A percentile compares a stretch with the other conserved stretches of the same genome.
phyloP scores from a whole-genome alignment of 2,329 filamentous ascomycete species.

The Talaromyces amestolkiae region DNA sequence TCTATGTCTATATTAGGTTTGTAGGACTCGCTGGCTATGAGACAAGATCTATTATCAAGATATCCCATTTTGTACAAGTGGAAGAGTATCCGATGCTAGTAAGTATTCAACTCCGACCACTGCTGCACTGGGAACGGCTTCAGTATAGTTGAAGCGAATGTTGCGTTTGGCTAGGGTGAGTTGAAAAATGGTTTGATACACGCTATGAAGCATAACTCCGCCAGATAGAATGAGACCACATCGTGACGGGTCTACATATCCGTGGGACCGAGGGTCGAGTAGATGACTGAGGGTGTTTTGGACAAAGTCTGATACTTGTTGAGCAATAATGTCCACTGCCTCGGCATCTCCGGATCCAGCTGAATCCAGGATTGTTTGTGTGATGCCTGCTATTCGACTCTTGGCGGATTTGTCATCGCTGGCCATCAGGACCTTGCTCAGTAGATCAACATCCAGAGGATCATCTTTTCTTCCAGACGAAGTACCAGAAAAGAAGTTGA shows the following conservation, averaged over 20 bases:
- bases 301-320: constrained; percentile 12
- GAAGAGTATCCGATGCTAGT: background rate
- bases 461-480: background rate
- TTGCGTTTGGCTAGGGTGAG: background rate
- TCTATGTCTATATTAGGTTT: background rate
- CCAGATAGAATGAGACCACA: constrained; percentile 17
- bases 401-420: constrained; percentile 11
- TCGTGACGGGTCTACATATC: constrained; percentile 6
- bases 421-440: constrained; percentile 12
- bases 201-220: constrained; percentile 16
- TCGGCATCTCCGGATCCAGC: constrained; percentile 13
- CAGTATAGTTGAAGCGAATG: constrained; percentile 11
- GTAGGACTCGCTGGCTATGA: background rate
- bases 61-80: background rate
- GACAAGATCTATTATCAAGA: background rate
- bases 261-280: constrained; percentile 8
- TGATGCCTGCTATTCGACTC: constrained; percentile 9
- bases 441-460: constrained; percentile 1
- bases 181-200: constrained; percentile 15
- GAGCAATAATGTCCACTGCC: constrained; percentile 13
- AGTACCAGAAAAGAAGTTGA: constrained; percentile 5
- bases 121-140: constrained; percentile 12
- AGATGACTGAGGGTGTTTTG: constrained; percentile 10
- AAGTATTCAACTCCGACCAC: constrained; percentile 16
- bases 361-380: constrained; percentile 8